Base-by-base conservation (phyloP, 2,329 filamentous ascomycete species). In the Colletotrichum destructivum region DNA sequence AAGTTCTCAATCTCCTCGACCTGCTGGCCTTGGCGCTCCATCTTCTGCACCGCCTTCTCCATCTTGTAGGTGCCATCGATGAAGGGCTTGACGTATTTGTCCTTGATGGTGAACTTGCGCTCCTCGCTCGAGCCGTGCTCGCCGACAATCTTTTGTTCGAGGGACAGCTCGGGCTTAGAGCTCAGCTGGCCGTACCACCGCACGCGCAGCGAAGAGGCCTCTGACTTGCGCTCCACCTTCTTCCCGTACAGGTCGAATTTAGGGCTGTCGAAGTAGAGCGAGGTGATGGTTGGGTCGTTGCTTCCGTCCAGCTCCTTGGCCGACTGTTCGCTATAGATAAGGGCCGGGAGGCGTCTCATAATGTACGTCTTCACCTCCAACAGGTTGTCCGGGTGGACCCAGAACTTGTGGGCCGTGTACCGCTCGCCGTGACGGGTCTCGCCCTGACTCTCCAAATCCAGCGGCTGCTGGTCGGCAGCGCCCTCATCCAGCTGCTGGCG, bases 281-380 rank as follows among this genome's bases (percentile, higher is more conserved):
- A 98, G 18, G 95, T 98, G 75, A 98, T 93, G 62, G 94, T 93
- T 7, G 96, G 96, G 78, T 98, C 96, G 75, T 95, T 90, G 72
- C 89, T 90, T 56, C 91, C 90, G 77, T 98, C 94, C 54, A 93
- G 89, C 76, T 96, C 89, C 82, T 96, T 97, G 42, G 94, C 91
- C 1, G 93, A 89, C 76, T 95, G 92, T 56, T 96, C 92, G 80
- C 96, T 98, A 83, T 98, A 99, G 26, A 99, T 92, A 18, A 99
- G 91, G 40, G 97, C 91, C 1, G 96, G 96, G 26, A 99, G 88
- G 69, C 94, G 94, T 73, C 96, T 94, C 42, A 98, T 89, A 73
- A 99, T 97, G 78, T 94, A 91, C 6, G 96, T 98, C 88, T 98
- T 98, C 80, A 98, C 94, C 84, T 99, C 96, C 76, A 98, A 90